Conservation (phyloP, 768 basidiomycete genomes). For the Suillus clintonianus region DNA sequence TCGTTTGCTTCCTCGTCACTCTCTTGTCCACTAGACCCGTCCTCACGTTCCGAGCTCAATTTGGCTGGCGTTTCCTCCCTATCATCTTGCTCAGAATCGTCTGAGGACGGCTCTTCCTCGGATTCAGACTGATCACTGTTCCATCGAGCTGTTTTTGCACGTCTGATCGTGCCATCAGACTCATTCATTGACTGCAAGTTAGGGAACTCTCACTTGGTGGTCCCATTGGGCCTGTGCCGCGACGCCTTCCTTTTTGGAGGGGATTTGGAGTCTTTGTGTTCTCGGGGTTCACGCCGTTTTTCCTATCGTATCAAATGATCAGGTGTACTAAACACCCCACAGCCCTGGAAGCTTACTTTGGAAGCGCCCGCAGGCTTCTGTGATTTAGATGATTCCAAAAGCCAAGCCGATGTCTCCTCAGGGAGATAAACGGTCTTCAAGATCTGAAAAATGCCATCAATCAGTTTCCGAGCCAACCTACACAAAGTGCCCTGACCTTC, state of each 20-base stretch:
- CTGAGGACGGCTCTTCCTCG: constrained; percentile 27
- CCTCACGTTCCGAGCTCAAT: constrained; percentile 42
- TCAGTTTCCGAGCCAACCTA: not conserved
- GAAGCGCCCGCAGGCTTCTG: constrained; percentile 34
- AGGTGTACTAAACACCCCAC: not conserved
- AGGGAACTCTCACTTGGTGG: constrained; percentile 22
- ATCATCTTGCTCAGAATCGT: constrained; percentile 40
- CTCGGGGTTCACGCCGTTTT: constrained; percentile 35
- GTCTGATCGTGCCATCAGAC: constrained; percentile 20
- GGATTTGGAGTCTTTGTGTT: constrained; percentile 53
- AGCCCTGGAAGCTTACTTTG: constrained; percentile 25
- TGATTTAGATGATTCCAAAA: constrained; percentile 48
- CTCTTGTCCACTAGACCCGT: constrained; percentile 31
- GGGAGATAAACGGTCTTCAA: constrained; percentile 69
- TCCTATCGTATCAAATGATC: constrained; percentile 29
- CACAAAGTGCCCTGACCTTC: constrained; percentile 42
- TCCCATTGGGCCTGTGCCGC: constrained; percentile 28
- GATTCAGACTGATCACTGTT: constrained; percentile 33
- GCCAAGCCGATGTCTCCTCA: constrained; percentile 56
- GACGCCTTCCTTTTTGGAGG: constrained; percentile 58
- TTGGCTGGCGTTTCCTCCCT: constrained; percentile 31
- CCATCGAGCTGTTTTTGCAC: constrained; percentile 31
- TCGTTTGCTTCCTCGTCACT: constrained; percentile 32
- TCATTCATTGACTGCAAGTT: not conserved
- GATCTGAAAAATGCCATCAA: constrained; percentile 45